Conservation (phyloP, 768 basidiomycete genomes). For the Leucocoprinus birnbaumii region DNA sequence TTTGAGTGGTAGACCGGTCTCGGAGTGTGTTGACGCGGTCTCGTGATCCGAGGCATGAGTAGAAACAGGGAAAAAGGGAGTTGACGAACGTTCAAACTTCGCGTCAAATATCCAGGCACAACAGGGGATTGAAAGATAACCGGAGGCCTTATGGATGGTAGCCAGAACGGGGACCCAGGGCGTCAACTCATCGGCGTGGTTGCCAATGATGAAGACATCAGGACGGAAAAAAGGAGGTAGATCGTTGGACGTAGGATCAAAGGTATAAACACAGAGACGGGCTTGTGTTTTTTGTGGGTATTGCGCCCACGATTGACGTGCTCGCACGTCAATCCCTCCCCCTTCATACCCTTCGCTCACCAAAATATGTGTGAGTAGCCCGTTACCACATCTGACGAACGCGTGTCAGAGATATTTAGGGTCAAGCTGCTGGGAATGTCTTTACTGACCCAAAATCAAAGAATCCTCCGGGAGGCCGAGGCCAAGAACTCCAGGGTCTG, state of each 20-base stretch:
- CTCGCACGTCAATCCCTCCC: constrained; percentile 81
- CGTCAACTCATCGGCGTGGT: constrained; percentile 95
- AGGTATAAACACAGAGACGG: constrained; percentile 61
- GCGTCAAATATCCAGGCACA: constrained; percentile 83
- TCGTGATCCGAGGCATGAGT: not conserved
- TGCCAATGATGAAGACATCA: constrained; percentile 81
- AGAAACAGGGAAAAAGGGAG: constrained; percentile 26
- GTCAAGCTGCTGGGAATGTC: not conserved
- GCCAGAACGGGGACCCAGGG: constrained; percentile 91
- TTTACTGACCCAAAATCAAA: constrained; percentile 84
- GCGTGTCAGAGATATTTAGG: not conserved
- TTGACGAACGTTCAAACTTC: constrained; percentile 53
- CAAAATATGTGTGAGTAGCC: constrained; percentile 87
- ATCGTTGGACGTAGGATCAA: constrained; percentile 53
- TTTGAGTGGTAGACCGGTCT: constrained; percentile 13
- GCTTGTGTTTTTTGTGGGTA: constrained; percentile 66
- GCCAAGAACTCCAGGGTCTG: constrained; percentile 68
- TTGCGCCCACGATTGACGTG: constrained; percentile 78
- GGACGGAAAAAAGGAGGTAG: constrained; percentile 28
- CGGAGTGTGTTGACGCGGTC: not conserved
- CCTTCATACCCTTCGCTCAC: constrained; percentile 81
- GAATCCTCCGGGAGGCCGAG: constrained; percentile 81
- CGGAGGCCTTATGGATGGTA: constrained; percentile 53
- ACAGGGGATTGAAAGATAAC: constrained; percentile 86
- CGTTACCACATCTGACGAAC: constrained; percentile 78